Conservation (phyloP, 192 early-diverging fungal species). For the Rhizophagus clarus region DNA sequence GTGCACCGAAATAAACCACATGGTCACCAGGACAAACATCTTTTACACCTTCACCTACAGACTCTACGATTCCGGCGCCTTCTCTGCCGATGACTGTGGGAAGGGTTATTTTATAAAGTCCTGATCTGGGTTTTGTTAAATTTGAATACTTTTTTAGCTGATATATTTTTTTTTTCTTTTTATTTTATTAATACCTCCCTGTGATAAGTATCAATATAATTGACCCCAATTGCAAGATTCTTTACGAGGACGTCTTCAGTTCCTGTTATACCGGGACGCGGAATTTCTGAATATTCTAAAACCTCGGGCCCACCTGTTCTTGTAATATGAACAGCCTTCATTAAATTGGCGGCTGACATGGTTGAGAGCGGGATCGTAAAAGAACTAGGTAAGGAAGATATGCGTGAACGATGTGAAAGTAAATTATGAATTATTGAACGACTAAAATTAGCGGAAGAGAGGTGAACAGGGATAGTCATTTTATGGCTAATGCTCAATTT, state of each 20-base stretch:
- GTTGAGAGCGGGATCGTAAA: not conserved
- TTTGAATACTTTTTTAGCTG: not conserved
- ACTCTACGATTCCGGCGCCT: constrained; percentile 76
- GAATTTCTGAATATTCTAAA: constrained; percentile 49
- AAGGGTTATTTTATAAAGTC: constrained; percentile 67
- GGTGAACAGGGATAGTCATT: not conserved
- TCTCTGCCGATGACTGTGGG: constrained; percentile 80
- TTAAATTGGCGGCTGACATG: constrained; percentile 19
- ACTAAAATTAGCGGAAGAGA: not conserved
- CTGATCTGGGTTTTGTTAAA: constrained; percentile 45
- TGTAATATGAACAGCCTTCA: constrained; percentile 51
- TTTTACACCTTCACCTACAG: constrained; percentile 68
- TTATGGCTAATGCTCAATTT: not conserved
- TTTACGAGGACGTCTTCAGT: constrained; percentile 64
- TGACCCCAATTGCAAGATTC: constrained; percentile 73
- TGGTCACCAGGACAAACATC: constrained; percentile 76
- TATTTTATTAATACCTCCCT: constrained; percentile 15
- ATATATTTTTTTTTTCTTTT: not conserved
- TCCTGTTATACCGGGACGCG: constrained; percentile 21
- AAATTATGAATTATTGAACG: not conserved
- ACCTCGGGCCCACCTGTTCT: constrained; percentile 61
- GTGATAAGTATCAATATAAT: constrained; percentile 61
- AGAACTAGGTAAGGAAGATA: not conserved
- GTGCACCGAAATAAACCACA: constrained; percentile 70
- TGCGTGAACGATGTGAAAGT: not conserved